Evolutionary conservation across 352 stramenopile species (phyloP), one percentile per base, ranked within the genome.

Genomic region (Phytophthora tentaculata): DNA sequence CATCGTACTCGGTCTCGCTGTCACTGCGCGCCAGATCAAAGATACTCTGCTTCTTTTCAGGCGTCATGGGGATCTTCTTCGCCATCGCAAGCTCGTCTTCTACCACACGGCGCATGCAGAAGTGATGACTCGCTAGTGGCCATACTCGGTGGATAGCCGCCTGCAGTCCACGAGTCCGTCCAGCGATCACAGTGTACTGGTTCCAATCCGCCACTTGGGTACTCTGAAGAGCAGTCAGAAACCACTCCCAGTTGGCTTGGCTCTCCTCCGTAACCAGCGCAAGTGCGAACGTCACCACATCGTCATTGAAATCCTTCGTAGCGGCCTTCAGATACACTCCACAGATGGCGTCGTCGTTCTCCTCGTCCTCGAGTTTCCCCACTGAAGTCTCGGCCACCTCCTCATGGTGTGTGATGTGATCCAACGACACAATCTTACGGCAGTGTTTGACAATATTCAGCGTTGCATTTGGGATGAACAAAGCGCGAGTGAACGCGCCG

Each of bases 291-390:
- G 84, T 81, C 0, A 94, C 37, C 9, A 88, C 74, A 24, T 87
- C 71, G 58, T 94, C 84, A 57, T 91, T 92, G n/a, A 79, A 85
- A 53, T 92, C 86, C 57, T 92, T 91, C 0, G 76, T 86, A n/a
- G 75, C 72, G 3, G 85, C 85, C 57, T 89, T 91, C 22, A 94
- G 32, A 41, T 90, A 94, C 10, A 94, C 78, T 12, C 85, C 85
- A 28, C 81, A 94, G 69, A 91, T 77, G 26, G 71, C 66, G 58
- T 94, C 85, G 55, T 94, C 85, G 37, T 77, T 88, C 35, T 87
- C 82, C n/a, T 82, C 73, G 26, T 86, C 79, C 7, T 84, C 69
- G 2, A 84, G 56, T 45, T 89, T 82, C 0, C 74, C 68, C 43
- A 86, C 32, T 3, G 64, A 37, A 24, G 70, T 71, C n/a, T 85